Evolutionary conservation across 306 rosid genomes (phyloP).

Genomic region (Cicer chorassanicum): DNA sequence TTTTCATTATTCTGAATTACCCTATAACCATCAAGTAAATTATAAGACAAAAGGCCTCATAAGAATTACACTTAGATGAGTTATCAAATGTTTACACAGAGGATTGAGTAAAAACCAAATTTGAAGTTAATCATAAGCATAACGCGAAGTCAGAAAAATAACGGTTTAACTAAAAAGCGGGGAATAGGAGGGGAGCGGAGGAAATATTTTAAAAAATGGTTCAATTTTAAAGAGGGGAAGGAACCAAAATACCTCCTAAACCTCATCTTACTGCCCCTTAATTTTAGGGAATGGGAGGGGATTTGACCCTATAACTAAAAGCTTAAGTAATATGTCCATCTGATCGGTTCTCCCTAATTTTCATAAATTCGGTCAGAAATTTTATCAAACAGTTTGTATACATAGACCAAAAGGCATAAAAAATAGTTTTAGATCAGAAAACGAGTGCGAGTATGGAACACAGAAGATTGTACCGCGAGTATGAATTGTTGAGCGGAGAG

Average conservation of each 20-base stretch:
- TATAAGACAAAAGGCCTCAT: background rate
- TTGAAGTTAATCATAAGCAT: background rate
- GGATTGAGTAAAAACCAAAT: background rate
- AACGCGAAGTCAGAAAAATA: background rate
- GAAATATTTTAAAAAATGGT: too few species aligned
- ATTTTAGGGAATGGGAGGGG: too few species aligned
- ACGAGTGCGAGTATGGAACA: too few species aligned
- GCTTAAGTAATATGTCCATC: background rate
- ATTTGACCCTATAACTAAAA: background rate
- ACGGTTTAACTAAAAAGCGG: background rate
- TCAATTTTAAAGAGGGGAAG: too few species aligned
- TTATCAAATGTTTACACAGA: background rate
- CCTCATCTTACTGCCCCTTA: too few species aligned
- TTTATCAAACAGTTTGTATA: background rate
- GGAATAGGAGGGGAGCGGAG: too few species aligned
- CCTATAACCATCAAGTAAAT: background rate
- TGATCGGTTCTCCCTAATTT: background rate
- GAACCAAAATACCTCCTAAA: too few species aligned
- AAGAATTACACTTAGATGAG: too few species aligned
- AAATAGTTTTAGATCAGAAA: background rate
- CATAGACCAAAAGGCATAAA: background rate
- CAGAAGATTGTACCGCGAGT: too few species aligned
- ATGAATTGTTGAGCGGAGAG: too few species aligned
- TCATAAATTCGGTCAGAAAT: background rate
- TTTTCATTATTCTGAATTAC: too few species aligned